phyloP scores from a whole-genome alignment of 176 grass and related monocot genomes.

The Avena insularis region DNA sequence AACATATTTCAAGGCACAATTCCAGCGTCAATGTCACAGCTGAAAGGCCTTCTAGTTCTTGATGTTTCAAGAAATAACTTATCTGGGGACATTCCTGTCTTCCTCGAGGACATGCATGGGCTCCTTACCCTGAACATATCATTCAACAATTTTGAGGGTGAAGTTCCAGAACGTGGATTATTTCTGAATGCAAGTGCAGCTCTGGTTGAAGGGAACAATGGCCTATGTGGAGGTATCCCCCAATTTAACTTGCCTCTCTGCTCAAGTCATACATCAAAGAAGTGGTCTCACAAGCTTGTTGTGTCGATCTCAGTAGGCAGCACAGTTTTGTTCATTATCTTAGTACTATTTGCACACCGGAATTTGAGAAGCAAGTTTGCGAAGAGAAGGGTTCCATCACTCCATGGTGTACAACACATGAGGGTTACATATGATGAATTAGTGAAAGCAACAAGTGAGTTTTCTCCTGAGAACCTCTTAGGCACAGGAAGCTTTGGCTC shows the following conservation, averaged over 20 bases:
- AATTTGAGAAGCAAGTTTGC: not conserved
- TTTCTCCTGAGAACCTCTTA: conserved; percentile 19
- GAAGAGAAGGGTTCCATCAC: not conserved
- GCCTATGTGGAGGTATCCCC: conserved; percentile 52
- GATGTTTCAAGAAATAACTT: conserved; percentile 54
- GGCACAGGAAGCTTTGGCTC: conserved; percentile 41
- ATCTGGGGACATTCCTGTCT: conserved; percentile 44
- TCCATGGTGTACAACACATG: not conserved
- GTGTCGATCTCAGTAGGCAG: not conserved
- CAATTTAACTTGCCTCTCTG: conserved; percentile 29
- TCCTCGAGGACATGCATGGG: conserved; percentile 27
- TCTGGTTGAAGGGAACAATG: conserved; percentile 41
- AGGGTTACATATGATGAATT: conserved; percentile 37
- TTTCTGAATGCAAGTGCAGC: conserved; percentile 44
- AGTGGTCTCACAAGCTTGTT: not conserved
- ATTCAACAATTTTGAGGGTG: conserved; percentile 61
- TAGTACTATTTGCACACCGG: not conserved
- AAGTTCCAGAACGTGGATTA: conserved; percentile 35
- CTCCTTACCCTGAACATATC: conserved; percentile 43
- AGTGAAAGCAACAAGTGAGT: conserved; percentile 33
- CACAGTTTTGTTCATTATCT: not conserved
- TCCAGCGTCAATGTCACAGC: conserved; percentile 35
- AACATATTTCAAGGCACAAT: conserved; percentile 55
- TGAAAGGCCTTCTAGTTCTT: conserved; percentile 43
- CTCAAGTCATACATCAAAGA: not conserved